These are phyloP conservation scores for Fusarium sp. DNA, from an alignment of 2,329 filamentous ascomycete species.

Conservation along the genomic window DNA sequence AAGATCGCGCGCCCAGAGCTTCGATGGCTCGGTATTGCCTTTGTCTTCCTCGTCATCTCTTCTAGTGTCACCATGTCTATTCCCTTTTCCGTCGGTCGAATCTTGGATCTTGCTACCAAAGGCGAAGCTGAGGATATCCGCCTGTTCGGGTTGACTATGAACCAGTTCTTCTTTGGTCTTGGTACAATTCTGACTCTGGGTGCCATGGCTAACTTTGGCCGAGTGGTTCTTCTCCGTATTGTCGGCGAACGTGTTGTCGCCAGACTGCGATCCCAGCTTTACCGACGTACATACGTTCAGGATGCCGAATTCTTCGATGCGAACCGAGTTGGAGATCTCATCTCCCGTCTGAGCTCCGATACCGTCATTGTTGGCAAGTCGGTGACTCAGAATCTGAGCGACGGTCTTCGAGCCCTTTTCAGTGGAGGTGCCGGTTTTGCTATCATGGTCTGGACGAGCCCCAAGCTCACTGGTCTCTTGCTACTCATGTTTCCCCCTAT, in stretches of 20 bases:
- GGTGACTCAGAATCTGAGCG: constrained; percentile 96
- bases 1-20: constrained; percentile 90
- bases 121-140: constrained; percentile 72
- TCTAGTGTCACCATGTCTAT: constrained; percentile 96
- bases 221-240: constrained; percentile 92
- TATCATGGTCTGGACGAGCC: constrained; percentile 95
- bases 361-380: constrained; percentile 98
- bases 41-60: constrained; percentile 87
- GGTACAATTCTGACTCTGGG: constrained; percentile 82
- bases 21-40: constrained; percentile 81
- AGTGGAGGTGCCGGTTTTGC: constrained; percentile 90
- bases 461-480: constrained; percentile 89
- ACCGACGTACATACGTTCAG: constrained; percentile 92
- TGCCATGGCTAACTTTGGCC: constrained; percentile 90
- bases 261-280: constrained; percentile 87
- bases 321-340: constrained; percentile 94
- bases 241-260: constrained; percentile 96
- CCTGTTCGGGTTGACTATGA: constrained; percentile 85
- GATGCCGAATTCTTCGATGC: constrained; percentile 99
- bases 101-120: constrained; percentile 90
- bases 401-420: constrained; percentile 91
- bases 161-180: constrained; percentile 89
- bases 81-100: constrained; percentile 95
- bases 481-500: constrained; percentile 91
- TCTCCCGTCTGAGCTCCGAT: constrained; percentile 94